Percentiles rank a stretch among this genome's conserved stretches.
These are phyloP conservation scores for Salmacisia buchloeana DNA, from an alignment of 1,284 basidiomycete species.

Conservation along the genomic window DNA sequence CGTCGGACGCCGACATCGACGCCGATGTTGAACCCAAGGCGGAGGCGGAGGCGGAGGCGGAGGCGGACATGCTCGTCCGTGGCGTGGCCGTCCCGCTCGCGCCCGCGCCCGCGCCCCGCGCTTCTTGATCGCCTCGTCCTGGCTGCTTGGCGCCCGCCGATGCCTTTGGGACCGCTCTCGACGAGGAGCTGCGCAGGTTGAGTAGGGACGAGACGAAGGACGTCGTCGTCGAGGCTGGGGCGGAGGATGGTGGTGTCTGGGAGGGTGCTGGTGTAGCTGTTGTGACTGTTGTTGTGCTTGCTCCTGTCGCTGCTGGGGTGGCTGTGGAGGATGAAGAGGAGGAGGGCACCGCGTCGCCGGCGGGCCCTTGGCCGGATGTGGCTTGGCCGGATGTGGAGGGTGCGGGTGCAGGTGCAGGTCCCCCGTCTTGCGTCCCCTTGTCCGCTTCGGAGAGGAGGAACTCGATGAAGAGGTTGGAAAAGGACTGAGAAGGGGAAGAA, in stretches of 20 bases:
- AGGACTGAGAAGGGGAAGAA: constrained; percentile 21
- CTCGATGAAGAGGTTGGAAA: constrained; percentile 47
- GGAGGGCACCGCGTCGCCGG: constrained; percentile 15
- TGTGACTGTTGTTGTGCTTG: constrained; percentile 11
- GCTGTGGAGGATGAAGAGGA: constrained; percentile 21
- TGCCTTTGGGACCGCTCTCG: not conserved
- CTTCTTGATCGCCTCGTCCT: not conserved
- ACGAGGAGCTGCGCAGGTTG: not conserved
- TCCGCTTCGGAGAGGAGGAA: constrained; percentile 46
- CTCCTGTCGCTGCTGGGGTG: no score
- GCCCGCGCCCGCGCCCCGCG: not conserved
- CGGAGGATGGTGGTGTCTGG: not conserved
- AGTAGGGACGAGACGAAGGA: not conserved
- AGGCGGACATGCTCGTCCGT: constrained; percentile 1
- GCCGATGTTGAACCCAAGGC: no score
- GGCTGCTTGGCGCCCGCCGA: not conserved
- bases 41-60: no score
- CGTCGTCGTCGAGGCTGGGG: not conserved
- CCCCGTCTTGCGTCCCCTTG: constrained; percentile 14
- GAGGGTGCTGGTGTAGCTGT: not conserved
- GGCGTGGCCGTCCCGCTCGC: not conserved
- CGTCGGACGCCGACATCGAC: no score
- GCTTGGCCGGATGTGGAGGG: not conserved
- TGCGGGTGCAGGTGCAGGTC: not conserved
- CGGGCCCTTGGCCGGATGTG: constrained; percentile 6